These are phyloP conservation scores for Sphagnum contortum DNA, from an alignment of 225 moss, liverwort and hornwort species.

Conservation along the genomic window DNA sequence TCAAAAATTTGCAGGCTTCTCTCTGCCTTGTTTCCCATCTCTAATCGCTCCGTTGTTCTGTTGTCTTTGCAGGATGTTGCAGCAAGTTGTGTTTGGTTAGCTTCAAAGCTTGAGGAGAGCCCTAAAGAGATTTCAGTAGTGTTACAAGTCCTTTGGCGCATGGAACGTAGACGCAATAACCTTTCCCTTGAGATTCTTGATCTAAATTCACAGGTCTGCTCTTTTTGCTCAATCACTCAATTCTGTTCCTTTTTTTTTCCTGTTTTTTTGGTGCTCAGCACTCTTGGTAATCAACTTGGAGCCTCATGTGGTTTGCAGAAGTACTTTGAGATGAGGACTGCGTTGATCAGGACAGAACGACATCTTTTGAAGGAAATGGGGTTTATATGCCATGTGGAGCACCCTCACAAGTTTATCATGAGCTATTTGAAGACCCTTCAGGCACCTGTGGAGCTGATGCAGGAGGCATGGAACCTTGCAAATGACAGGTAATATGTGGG, in stretches of 20 bases:
- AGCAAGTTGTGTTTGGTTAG: constrained; percentile 96
- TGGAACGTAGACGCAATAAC: constrained; percentile 74
- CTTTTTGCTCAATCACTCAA: no score
- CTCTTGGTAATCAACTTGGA: no score
- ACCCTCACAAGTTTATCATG: constrained; percentile 97
- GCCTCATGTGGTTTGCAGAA: constrained; percentile 38
- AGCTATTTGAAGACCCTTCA: constrained; percentile 76
- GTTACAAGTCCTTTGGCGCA: constrained; percentile 81
- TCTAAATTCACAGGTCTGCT: constrained; percentile 44
- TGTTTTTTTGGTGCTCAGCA: no score
- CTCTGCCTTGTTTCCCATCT: background rate
- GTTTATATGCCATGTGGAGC: constrained; percentile 97
- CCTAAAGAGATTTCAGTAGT: constrained; percentile 85
- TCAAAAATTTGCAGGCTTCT: no score
- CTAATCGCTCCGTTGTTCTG: no score
- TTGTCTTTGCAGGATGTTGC: constrained; percentile 68
- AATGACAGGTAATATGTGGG: constrained; percentile 53
- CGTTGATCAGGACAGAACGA: constrained; percentile 93
- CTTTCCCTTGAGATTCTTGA: constrained; percentile 62
- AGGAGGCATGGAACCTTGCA: constrained; percentile 98
- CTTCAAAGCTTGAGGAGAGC: constrained; percentile 95
- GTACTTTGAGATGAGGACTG: constrained; percentile 94
- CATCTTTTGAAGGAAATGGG: constrained; percentile 99
- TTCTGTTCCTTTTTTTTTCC: no score
- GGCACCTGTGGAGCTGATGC: constrained; percentile 68